phyloP scores from a whole-genome alignment of 164 flowering plant genomes.

The Liquidambar formosana region DNA sequence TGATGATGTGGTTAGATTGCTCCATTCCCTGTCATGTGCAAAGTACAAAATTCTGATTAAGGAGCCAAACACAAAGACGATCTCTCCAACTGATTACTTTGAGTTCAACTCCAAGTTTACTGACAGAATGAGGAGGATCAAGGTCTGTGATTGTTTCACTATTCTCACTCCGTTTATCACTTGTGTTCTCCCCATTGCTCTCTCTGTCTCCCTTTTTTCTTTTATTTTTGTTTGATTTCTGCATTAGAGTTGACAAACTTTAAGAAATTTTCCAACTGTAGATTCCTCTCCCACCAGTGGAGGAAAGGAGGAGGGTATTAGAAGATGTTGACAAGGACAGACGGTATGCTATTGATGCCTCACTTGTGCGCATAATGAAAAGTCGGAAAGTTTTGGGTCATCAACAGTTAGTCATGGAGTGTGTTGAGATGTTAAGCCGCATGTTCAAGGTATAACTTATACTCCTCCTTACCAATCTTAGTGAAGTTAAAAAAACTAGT shows the following conservation, averaged over 20 bases:
- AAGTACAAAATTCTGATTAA: conserved; percentile 41
- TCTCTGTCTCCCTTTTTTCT: neutral
- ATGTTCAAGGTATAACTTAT: conserved; percentile 28
- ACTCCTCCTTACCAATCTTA: neutral
- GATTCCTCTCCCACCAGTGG: conserved; percentile 44
- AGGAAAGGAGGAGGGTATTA: conserved; percentile 37
- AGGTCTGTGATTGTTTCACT: conserved; percentile 16
- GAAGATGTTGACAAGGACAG: conserved; percentile 43
- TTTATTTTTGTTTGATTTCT: neutral
- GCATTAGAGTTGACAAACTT: neutral
- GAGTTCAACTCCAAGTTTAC: conserved; percentile 41
- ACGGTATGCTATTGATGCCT: conserved; percentile 42
- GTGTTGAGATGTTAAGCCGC: conserved; percentile 32
- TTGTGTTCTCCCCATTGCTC: too few species aligned
- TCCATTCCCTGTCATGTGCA: conserved; percentile 46
- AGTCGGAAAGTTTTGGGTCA: conserved; percentile 40
- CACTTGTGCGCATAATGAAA: conserved; percentile 50
- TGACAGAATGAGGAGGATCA: conserved; percentile 53
- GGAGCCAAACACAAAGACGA: conserved; percentile 34
- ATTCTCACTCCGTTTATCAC: neutral
- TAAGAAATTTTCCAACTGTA: neutral
- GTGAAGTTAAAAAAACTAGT: too few species aligned
- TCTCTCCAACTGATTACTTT: conserved; percentile 35
- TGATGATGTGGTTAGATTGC: conserved; percentile 37
- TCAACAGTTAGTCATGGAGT: conserved; percentile 41